These are phyloP conservation scores for Cystobasidium sp. DNA, from an alignment of 1,284 basidiomycete species.

Conservation along the genomic window DNA sequence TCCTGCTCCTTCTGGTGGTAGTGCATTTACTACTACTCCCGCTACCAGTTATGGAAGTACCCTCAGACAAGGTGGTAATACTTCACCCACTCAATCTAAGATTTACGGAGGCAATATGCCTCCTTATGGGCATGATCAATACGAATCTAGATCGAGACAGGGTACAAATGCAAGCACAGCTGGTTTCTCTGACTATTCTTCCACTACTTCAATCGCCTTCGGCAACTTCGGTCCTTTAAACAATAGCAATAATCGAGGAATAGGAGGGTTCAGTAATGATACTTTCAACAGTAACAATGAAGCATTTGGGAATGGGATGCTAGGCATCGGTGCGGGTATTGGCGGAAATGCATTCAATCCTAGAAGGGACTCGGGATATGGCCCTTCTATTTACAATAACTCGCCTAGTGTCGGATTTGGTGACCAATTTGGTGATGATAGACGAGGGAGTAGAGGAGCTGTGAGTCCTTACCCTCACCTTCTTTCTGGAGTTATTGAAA, in stretches of 20 bases:
- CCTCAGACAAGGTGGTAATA: background rate
- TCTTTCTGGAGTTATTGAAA: background rate
- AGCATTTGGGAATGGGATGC: background rate
- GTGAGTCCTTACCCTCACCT: constrained; percentile 8
- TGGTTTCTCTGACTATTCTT: background rate
- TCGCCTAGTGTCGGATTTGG: constrained; percentile 13
- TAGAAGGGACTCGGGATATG: constrained; percentile 39
- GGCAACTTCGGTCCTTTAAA: background rate
- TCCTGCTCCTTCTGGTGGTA: background rate
- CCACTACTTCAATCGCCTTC: constrained; percentile 10
- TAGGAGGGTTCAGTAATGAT: constrained; percentile 10
- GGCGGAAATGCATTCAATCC: background rate
- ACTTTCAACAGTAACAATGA: background rate
- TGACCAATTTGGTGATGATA: constrained; percentile 1
- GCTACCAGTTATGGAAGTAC: background rate
- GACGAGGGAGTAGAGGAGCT: constrained; percentile 12
- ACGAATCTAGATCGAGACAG: constrained; percentile 4
- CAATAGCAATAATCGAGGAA: background rate
- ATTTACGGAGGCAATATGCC: background rate
- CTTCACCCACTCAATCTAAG: background rate
- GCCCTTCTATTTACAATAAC: constrained; percentile 24
- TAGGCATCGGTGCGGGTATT: no score
- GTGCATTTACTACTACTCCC: background rate
- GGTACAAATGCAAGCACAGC: constrained; percentile 1
- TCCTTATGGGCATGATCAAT: background rate